Evolutionary conservation across 2,329 filamentous ascomycete genomes (phyloP), one percentile per base, ranked within the genome.

Genomic region (Ophiognomonia clavigignenti-juglandacearum): DNA sequence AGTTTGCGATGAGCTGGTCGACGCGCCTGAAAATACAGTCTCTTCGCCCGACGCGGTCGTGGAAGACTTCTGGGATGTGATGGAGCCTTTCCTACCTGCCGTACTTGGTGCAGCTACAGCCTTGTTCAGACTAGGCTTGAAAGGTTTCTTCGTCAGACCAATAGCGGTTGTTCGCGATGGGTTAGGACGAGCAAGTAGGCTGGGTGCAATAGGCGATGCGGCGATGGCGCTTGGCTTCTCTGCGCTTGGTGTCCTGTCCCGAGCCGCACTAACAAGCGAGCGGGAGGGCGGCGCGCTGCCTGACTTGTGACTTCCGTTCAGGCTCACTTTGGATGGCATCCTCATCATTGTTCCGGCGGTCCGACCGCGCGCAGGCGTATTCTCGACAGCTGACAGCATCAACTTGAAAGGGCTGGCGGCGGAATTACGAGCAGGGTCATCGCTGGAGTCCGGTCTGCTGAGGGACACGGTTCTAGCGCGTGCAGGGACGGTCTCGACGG

Each of bases 391-490:
- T 6, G 71, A 61, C 19, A 73, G 54, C 0, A 72, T 67, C 6
- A 67, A 63, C 39, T 67, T 72, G 54, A 71, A 74, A 2, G 70
- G 62, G 47, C 61, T 71, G 1, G 64, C 67, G 3, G 72, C 69
- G 13, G 70, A 62, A 53, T 59, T 64, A 51, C 67, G 77, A 55
- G 62, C 69, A 55, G 61, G 73, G 51, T 67, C 79, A 27, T 69
- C 71, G 57, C 73, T 77, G 3, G 80, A 81, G 2, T 75, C 74
- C 8, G 74, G 78, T 19, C 78, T 72, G 56, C 74, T 80, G 4
- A 68, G 67, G 13, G 51, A 47, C 31, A n/a, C 59, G 4, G 57
- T 47, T 13, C 63, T 53, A 57, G 55, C 65, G 59, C 42, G 62
- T 43, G 57, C 49, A 1, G 78, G 72, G 3, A 73, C 75, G 38